Conservation (phyloP, 805 yeast species). For the Ogataea pignaliae region DNA sequence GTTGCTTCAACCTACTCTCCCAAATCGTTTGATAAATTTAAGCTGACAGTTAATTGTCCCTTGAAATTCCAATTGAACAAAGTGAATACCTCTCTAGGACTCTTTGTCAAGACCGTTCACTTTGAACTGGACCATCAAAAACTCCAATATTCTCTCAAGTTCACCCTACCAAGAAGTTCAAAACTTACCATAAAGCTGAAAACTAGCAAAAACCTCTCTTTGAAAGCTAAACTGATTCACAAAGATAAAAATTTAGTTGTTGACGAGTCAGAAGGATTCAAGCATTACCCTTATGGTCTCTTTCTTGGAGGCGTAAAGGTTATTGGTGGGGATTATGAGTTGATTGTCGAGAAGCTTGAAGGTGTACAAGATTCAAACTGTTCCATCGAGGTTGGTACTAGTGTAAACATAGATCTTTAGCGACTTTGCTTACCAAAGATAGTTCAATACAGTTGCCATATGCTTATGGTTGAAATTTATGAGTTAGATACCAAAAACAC, state of each 20-base stretch:
- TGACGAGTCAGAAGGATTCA: neutral
- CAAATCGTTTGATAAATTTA: conserved; percentile 26
- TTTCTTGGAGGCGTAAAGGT: conserved; percentile 3
- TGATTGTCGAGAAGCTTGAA: conserved; percentile 1
- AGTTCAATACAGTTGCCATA: too few species aligned
- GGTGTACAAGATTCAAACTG: neutral
- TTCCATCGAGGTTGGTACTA: conserved; percentile 1
- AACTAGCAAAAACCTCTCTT: neutral
- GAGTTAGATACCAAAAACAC: too few species aligned
- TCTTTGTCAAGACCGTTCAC: conserved; percentile 3
- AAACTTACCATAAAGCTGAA: conserved; percentile 3
- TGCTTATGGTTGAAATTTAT: too few species aligned
- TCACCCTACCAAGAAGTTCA: conserved; percentile 6
- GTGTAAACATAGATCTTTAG: neutral
- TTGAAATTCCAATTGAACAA: conserved; percentile 3
- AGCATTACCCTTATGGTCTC: neutral
- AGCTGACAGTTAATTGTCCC: conserved; percentile 28
- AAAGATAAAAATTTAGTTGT: neutral
- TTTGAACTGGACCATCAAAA: neutral
- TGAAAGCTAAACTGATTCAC: neutral
- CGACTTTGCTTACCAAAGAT: too few species aligned
- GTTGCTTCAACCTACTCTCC: conserved; percentile 44
- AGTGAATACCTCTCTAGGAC: conserved; percentile 9
- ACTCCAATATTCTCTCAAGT: neutral
- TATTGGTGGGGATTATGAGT: neutral